Conservation (phyloP, 768 basidiomycete species). For the Sporobolomyces phaffii region DNA sequence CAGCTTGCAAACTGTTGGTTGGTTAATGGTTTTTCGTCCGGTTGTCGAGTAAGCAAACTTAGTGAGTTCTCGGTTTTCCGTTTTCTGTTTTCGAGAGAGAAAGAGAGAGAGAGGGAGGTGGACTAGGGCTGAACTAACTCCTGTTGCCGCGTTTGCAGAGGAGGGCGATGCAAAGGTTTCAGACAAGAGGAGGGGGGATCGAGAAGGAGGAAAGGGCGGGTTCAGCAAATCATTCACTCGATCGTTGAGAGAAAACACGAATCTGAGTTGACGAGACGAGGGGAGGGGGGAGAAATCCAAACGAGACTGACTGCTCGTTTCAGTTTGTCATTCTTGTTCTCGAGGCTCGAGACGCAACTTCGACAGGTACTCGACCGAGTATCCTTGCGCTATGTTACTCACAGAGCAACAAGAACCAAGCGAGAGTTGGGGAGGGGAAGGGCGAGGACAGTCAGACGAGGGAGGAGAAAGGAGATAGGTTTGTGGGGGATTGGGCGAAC, state of each 20-base stretch:
- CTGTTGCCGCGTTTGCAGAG: no score
- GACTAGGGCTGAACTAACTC: no score
- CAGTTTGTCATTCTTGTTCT: conserved; percentile 6
- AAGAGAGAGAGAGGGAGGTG: neutral
- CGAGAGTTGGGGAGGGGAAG: no score
- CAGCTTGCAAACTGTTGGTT: neutral
- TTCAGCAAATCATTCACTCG: neutral
- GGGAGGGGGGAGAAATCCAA: neutral
- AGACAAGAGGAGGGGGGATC: no score
- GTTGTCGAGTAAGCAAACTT: neutral
- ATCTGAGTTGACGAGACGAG: neutral
- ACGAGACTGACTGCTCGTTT: neutral
- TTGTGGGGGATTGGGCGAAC: no score
- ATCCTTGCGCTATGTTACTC: no score
- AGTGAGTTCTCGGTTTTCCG: neutral
- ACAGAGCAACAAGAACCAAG: no score
- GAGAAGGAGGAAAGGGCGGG: no score
- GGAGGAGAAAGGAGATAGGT: neutral
- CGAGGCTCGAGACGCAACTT: neutral
- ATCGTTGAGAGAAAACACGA: neutral
- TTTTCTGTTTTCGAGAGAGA: neutral
- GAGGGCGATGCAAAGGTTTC: no score
- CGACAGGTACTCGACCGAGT: neutral
- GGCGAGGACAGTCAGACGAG: no score
- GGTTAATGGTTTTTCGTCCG: no score